Conservation (phyloP, 768 basidiomycete species). For the Floccularia luteovirens region DNA sequence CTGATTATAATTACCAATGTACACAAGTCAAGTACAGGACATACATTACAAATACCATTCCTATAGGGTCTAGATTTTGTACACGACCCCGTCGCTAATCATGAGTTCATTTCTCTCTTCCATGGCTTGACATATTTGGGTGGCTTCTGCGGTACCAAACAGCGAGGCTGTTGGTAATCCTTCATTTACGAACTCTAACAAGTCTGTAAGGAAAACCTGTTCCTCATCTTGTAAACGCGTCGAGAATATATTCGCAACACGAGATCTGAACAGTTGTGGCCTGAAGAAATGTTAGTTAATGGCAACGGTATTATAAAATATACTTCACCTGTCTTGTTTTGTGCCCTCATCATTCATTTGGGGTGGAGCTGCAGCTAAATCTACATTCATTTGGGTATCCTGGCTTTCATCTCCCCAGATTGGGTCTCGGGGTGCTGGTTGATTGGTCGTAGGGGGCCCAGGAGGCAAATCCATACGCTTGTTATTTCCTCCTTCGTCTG, state of each 20-base stretch:
- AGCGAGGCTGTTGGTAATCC: conserved; percentile 60
- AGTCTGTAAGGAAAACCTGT: conserved; percentile 46
- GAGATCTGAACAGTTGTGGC: conserved; percentile 71
- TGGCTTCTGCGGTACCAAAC: conserved; percentile 81
- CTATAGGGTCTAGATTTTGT: conserved; percentile 71
- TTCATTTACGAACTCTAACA: conserved; percentile 71
- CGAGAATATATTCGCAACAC: conserved; percentile 66
- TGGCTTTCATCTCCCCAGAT: conserved; percentile 64
- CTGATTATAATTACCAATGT: too few species aligned
- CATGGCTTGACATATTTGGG: conserved; percentile 68
- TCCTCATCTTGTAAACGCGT: conserved; percentile 69
- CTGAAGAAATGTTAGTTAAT: conserved; percentile 27
- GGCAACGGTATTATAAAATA: conserved; percentile 1
- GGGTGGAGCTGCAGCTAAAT: conserved; percentile 23
- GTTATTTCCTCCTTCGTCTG: conserved; percentile 21
- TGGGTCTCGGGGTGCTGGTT: conserved; percentile 38
- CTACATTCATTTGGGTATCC: conserved; percentile 55
- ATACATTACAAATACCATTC: too few species aligned
- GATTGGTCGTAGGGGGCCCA: conserved; percentile 17
- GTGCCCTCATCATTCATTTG: conserved; percentile 34
- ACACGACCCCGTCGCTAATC: conserved; percentile 81
- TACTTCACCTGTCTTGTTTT: conserved; percentile 50
- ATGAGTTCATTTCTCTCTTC: conserved; percentile 75
- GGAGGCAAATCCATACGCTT: conserved; percentile 45
- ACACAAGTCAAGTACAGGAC: too few species aligned